Percentiles rank a stretch among this genome's conserved stretches.
Evolutionary conservation across 202 grass and related monocot species (phyloP).

Genomic region (Saccharum hybrid): DNA sequence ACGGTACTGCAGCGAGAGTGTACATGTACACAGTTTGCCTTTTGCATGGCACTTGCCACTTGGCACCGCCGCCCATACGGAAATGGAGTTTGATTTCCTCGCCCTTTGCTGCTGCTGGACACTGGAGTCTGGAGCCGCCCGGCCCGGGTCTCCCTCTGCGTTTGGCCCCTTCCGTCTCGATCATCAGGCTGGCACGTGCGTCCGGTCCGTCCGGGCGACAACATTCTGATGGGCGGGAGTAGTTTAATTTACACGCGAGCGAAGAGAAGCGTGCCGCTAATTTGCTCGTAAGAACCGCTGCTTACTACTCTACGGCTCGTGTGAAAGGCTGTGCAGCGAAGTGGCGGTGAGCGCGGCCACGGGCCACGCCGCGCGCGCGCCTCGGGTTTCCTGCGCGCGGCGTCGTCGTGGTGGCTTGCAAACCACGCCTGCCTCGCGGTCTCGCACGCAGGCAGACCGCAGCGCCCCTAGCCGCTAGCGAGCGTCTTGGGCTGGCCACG

Average conservation of each 20-base stretch:
- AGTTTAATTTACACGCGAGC: conserved; percentile 31
- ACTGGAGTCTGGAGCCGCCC: background rate
- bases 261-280: background rate
- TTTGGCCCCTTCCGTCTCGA: background rate
- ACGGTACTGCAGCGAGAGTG: background rate
- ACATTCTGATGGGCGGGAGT: conserved; percentile 8
- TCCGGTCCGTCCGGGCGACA: background rate
- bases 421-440: background rate
- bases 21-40: background rate
- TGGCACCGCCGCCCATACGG: background rate
- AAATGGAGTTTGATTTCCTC: too few species aligned
- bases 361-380: too few species aligned
- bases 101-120: too few species aligned
- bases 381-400: conserved; percentile 3
- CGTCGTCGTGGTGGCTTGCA: conserved; percentile 36
- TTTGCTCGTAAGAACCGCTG: too few species aligned
- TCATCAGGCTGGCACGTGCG: background rate
- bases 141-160: background rate
- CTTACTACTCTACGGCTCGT: background rate
- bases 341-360: too few species aligned
- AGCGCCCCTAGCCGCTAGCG: background rate
- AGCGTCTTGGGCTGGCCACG: conserved; percentile 15
- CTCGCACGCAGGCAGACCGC: background rate
- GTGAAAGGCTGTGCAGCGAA: conserved; percentile 26
- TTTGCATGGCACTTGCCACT: background rate